phyloP scores from a whole-genome alignment of 495 filamentous ascomycete genomes.

The Hypoxylon cercidicola region DNA sequence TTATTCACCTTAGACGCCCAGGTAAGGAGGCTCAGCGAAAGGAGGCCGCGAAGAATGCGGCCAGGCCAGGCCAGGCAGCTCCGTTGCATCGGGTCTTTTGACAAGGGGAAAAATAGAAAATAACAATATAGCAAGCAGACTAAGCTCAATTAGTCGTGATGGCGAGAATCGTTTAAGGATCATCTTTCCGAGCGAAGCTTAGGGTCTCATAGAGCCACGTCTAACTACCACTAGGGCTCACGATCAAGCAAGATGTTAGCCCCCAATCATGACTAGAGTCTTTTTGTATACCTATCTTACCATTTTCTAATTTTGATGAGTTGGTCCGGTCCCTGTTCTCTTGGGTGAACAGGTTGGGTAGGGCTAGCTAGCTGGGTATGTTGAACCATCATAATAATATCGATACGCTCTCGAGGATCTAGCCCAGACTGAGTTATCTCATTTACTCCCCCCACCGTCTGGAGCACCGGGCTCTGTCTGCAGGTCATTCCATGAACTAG shows the following conservation, averaged over 20 bases:
- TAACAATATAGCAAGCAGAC: not conserved
- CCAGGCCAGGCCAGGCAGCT: constrained; percentile 3
- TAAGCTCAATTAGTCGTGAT: not conserved
- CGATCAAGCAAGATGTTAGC: constrained; percentile 9
- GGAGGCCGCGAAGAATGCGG: constrained; percentile 7
- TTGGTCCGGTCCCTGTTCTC: constrained; percentile 1
- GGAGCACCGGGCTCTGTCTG: constrained; percentile 13
- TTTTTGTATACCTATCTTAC: not conserved
- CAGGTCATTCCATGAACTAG: constrained; percentile 25
- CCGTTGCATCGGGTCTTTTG: constrained; percentile 4
- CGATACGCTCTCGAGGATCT: constrained; percentile 14
- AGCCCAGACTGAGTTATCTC: constrained; percentile 21
- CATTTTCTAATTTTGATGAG: constrained; percentile 20
- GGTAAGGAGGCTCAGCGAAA: constrained; percentile 25
- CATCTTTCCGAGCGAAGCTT: not conserved
- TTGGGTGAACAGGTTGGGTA: constrained; percentile 2
- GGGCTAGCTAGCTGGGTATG: constrained; percentile 12
- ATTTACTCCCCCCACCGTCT: constrained; percentile 9
- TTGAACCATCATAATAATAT: constrained; percentile 14
- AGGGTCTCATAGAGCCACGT: not conserved
- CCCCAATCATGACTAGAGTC: constrained; percentile 6
- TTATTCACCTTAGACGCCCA: constrained; percentile 17
- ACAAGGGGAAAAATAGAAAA: not conserved
- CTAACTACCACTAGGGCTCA: not conserved
- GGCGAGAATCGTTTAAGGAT: not conserved